A percentile compares a stretch with the other conserved stretches of the same genome.
Conservation (phyloP, 306 rosid species). For the Dalbergia cochinchinensis region DNA sequence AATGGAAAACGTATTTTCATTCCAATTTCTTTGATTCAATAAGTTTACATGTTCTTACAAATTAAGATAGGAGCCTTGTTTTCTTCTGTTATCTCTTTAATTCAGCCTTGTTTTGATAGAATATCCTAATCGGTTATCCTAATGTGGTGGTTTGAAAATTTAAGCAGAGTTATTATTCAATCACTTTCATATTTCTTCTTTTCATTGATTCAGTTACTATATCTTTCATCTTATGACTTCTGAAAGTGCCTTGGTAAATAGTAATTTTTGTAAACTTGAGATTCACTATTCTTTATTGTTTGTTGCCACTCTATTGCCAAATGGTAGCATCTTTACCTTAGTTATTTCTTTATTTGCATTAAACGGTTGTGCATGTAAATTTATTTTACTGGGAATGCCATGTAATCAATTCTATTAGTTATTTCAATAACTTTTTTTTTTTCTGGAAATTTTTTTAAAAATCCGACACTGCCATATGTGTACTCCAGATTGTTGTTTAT, state of each 20-base stretch:
- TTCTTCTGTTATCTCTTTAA: constrained; percentile 9
- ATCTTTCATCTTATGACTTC: not conserved
- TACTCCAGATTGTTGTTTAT: constrained; percentile 14
- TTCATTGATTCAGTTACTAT: constrained; percentile 29
- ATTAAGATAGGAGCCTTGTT: constrained; percentile 10
- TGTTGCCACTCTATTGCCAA: constrained; percentile 28
- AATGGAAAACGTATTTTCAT: constrained; percentile 12
- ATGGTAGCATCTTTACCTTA: constrained; percentile 31
- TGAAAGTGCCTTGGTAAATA: constrained; percentile 35
- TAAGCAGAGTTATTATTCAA: constrained; percentile 24
- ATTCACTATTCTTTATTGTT: constrained; percentile 29
- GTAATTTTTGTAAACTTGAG: not conserved
- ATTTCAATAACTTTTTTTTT: not conserved
- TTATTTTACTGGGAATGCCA: constrained; percentile 18
- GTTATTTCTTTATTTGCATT: constrained; percentile 7
- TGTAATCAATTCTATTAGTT: constrained; percentile 2
- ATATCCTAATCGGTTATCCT: not conserved
- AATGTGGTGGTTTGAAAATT: constrained; percentile 19
- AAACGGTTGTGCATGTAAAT: constrained; percentile 4
- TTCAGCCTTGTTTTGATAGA: not conserved
- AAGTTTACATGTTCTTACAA: not conserved
- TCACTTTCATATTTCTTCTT: constrained; percentile 3
- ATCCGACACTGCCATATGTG: constrained; percentile 12
- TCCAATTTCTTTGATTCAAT: constrained; percentile 10
- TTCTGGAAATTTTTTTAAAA: not conserved